A percentile compares a stretch with the other conserved stretches of the same genome.
Conservation (phyloP, 2,329 filamentous ascomycete genomes). For the Macrophomina pseudophaseolina region DNA sequence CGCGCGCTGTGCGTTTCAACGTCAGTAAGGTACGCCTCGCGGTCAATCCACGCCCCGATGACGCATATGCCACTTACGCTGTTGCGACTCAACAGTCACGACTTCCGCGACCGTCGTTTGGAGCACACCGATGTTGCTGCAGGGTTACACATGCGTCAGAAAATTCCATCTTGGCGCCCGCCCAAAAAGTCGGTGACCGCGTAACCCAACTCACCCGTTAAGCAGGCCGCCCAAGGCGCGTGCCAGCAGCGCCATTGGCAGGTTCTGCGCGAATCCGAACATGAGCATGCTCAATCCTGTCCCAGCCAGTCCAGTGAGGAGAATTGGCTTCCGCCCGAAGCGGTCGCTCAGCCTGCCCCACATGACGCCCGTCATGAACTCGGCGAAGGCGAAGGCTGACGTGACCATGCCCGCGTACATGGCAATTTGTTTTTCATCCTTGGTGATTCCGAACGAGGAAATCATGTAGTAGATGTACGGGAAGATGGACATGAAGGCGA, state of each 20-base stretch:
- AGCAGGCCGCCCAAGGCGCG: constrained; percentile 87
- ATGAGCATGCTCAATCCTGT: constrained; percentile 91
- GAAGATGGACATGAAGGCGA: constrained; percentile 99
- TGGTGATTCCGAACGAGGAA: constrained; percentile 83
- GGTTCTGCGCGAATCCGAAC: constrained; percentile 86
- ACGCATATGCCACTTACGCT: constrained; percentile 64
- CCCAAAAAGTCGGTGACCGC: constrained; percentile 24
- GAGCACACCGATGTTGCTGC: constrained; percentile 88
- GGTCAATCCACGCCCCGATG: constrained; percentile 17
- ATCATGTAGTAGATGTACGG: constrained; percentile 99
- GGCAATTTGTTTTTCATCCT: constrained; percentile 78
- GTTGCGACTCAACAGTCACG: constrained; percentile 89
- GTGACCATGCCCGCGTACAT: constrained; percentile 96
- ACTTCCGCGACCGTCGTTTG: constrained; percentile 95
- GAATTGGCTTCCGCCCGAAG: constrained; percentile 88
- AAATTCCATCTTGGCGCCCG: constrained; percentile 18
- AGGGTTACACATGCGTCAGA: constrained; percentile 36
- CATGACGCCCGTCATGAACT: constrained; percentile 89
- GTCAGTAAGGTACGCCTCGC: constrained; percentile 34
- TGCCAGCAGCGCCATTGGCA: constrained; percentile 83
- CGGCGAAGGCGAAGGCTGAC: constrained; percentile 92
- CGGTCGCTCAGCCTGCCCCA: constrained; percentile 94
- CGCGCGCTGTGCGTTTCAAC: constrained; percentile 65
- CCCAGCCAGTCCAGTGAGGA: constrained; percentile 86
- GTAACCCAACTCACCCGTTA: constrained; percentile 72